A percentile compares a stretch with the other conserved stretches of the same genome.
These are phyloP conservation scores for Tricholoma sp. DNA, from an alignment of 768 basidiomycete species.

Conservation along the genomic window DNA sequence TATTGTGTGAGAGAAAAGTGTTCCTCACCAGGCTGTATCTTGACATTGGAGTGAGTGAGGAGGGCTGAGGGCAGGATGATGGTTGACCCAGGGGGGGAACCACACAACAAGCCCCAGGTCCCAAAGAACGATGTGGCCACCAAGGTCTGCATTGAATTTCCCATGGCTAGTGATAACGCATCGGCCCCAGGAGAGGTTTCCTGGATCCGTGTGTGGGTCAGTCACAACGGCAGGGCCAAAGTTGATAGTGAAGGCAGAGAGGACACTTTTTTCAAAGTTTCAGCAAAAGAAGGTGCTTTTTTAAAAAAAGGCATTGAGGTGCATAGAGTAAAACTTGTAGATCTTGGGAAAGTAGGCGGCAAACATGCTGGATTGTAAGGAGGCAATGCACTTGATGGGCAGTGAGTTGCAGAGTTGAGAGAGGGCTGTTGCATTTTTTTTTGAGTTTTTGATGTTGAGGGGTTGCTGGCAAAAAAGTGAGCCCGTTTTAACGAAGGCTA, in stretches of 20 bases:
- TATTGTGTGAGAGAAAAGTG: too few relatives aligned
- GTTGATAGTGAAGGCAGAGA: not conserved
- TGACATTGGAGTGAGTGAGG: not conserved
- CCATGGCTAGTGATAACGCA: not conserved
- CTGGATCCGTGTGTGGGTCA: not conserved
- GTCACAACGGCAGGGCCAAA: not conserved
- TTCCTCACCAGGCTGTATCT: not conserved
- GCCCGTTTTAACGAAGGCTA: not conserved
- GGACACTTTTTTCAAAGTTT: not conserved
- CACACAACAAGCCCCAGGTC: too few relatives aligned
- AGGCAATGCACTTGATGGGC: not conserved
- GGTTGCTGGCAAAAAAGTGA: not conserved
- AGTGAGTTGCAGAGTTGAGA: not conserved
- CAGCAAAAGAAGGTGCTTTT: not conserved
- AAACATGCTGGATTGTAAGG: not conserved
- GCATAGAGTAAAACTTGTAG: not conserved
- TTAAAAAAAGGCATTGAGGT: not conserved
- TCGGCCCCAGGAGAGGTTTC: not conserved
- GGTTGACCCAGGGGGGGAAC: not conserved
- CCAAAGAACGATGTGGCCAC: too few relatives aligned
- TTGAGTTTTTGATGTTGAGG: not conserved
- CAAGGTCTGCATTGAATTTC: not conserved
- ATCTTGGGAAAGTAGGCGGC: not conserved
- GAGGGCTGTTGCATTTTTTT: not conserved
- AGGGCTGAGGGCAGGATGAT: not conserved